These are phyloP conservation scores for Corymbia calophylla DNA, from an alignment of 441 rosid species.

Conservation along the genomic window DNA sequence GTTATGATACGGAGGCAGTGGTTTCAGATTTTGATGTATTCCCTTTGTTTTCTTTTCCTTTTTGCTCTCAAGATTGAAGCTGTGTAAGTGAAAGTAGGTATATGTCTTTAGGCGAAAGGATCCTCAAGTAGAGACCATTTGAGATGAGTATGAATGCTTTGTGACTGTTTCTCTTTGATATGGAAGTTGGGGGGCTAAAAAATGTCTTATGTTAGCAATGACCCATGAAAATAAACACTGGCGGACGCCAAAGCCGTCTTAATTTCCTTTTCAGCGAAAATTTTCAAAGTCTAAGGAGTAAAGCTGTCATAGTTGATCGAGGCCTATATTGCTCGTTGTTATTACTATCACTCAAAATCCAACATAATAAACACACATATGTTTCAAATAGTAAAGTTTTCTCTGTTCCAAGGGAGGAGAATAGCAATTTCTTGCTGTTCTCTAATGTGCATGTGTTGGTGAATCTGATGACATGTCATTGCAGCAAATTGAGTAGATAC, in stretches of 20 bases:
- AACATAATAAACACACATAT: not conserved
- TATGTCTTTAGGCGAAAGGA: no score
- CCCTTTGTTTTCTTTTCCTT: no score
- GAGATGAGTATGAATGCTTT: no score
- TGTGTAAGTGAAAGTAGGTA: no score
- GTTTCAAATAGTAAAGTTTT: not conserved
- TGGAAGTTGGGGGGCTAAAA: no score
- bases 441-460: not conserved
- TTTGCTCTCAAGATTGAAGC: no score
- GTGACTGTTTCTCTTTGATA: no score
- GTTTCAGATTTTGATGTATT: no score
- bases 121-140: no score
- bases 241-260: not conserved
- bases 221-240: not conserved
- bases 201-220: not conserved
- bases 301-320: not conserved
- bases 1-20: no score
- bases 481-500: not conserved
- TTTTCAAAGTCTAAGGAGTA: not conserved
- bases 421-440: not conserved
- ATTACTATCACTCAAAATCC: not conserved
- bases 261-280: not conserved
- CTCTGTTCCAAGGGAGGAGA: not conserved
- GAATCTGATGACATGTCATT: not conserved
- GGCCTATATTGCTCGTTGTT: not conserved